Percentiles rank a stretch among this genome's conserved stretches.
These are phyloP conservation scores for Canavalia ensiformis DNA, from an alignment of 306 rosid genomes.

Conservation along the genomic window DNA sequence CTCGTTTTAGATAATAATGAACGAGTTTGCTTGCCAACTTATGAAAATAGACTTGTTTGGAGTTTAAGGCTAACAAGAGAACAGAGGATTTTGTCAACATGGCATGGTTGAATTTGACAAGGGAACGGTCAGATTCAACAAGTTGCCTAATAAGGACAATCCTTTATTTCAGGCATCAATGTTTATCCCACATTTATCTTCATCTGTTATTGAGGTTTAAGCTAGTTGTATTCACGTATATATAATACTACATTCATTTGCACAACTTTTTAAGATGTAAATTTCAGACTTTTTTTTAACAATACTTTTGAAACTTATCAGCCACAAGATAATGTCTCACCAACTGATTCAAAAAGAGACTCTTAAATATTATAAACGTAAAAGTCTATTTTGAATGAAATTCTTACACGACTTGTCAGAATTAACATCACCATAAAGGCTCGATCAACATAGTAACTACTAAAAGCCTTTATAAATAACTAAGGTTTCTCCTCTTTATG, in stretches of 20 bases:
- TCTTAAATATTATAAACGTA: neutral
- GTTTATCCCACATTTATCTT: conserved; percentile 3
- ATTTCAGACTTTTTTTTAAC: neutral
- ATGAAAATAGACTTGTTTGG: neutral
- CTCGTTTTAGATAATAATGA: neutral
- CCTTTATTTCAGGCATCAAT: neutral
- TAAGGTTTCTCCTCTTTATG: conserved; percentile 19
- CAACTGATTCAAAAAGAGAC: neutral
- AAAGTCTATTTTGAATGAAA: neutral
- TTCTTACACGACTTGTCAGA: neutral
- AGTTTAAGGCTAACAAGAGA: neutral
- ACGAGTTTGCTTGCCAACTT: conserved; percentile 3
- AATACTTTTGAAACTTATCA: neutral
- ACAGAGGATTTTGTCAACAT: neutral
- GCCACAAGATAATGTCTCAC: neutral
- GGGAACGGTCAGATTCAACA: neutral
- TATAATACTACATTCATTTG: neutral
- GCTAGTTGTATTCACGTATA: neutral
- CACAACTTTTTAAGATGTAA: neutral
- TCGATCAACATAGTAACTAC: neutral
- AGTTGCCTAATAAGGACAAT: conserved; percentile 1
- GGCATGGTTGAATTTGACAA: neutral
- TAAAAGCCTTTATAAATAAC: neutral
- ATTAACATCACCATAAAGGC: neutral
- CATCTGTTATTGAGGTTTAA: neutral